These are phyloP conservation scores for Plasmodium gaboni DNA, from an alignment of 169 alveolate species.

Conservation along the genomic window DNA sequence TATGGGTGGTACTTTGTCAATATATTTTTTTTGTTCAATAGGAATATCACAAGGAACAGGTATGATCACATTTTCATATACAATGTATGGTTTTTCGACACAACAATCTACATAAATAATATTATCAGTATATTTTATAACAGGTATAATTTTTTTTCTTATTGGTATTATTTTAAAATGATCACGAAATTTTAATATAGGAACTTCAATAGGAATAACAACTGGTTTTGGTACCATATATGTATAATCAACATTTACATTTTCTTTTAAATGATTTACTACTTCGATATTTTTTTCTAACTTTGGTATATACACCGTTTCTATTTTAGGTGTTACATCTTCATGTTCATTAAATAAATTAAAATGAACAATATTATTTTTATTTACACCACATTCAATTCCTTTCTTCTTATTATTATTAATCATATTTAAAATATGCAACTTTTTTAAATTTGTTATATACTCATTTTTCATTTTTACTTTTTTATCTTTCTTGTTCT, in stretches of 20 bases:
- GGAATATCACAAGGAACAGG: conserved; percentile 82
- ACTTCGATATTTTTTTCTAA: conserved; percentile 64
- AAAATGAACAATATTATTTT: conserved; percentile 2
- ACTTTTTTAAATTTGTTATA: conserved; percentile 6
- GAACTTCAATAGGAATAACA: conserved; percentile 83
- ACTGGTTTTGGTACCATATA: conserved; percentile 83
- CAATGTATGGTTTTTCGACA: conserved; percentile 81
- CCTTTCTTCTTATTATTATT: neutral
- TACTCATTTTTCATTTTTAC: conserved; percentile 1
- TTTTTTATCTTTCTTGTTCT: conserved; percentile 15
- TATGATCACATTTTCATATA: conserved; percentile 77
- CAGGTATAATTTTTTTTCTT: conserved; percentile 81
- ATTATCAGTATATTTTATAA: conserved; percentile 80
- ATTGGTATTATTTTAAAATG: conserved; percentile 82
- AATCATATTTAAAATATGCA: neutral
- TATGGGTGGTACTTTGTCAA: conserved; percentile 60
- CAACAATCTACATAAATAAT: conserved; percentile 81
- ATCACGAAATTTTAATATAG: conserved; percentile 81
- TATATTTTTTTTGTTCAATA: conserved; percentile 49
- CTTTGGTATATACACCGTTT: conserved; percentile 70
- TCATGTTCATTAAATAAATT: conserved; percentile 39
- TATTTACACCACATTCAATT: neutral
- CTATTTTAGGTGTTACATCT: conserved; percentile 36
- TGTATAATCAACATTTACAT: conserved; percentile 71
- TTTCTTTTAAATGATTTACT: conserved; percentile 49